A percentile compares a stretch with the other conserved stretches of the same genome.
phyloP scores from a whole-genome alignment of 2,329 filamentous ascomycete genomes.

The Amylocarpus encephaloides region DNA sequence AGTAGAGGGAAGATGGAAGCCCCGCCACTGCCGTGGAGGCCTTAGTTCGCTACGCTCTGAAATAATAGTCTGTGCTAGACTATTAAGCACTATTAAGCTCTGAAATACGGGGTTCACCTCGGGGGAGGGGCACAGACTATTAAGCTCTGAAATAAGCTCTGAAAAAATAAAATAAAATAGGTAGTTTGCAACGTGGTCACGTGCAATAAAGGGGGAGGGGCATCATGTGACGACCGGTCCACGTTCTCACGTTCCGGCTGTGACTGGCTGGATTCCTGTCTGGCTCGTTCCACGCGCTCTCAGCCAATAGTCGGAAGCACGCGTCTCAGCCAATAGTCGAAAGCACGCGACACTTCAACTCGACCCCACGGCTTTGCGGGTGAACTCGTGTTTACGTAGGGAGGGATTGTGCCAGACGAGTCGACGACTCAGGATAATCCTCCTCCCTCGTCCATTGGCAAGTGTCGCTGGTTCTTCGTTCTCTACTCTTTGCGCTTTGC shows the following conservation, averaged over 20 bases:
- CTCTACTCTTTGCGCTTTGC: too few relatives aligned
- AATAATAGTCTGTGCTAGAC: too few relatives aligned
- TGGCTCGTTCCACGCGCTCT: not conserved
- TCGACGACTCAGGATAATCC: not conserved
- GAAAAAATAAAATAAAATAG: too few relatives aligned
- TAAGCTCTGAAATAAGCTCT: too few relatives aligned
- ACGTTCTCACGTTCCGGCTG: not conserved
- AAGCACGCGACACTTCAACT: constrained; percentile 11
- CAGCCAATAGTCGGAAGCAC: not conserved
- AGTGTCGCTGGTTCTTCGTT: not conserved
- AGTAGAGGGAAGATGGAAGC: too few relatives aligned
- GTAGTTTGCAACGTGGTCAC: too few relatives aligned
- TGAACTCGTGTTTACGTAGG: constrained; percentile 3
- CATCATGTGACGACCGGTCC: not conserved
- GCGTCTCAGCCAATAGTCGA: not conserved
- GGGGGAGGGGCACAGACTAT: too few relatives aligned
- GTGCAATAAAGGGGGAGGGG: too few relatives aligned
- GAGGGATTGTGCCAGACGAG: not conserved
- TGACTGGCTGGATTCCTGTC: constrained; percentile 1
- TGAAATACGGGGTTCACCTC: too few relatives aligned
- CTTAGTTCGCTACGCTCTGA: too few relatives aligned
- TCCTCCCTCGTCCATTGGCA: not conserved
- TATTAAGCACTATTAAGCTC: too few relatives aligned
- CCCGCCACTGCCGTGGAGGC: too few relatives aligned
- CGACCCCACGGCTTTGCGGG: constrained; percentile 4